phyloP scores from a whole-genome alignment of 495 filamentous ascomycete species.

The Hyphodiscus hymeniophilus region DNA sequence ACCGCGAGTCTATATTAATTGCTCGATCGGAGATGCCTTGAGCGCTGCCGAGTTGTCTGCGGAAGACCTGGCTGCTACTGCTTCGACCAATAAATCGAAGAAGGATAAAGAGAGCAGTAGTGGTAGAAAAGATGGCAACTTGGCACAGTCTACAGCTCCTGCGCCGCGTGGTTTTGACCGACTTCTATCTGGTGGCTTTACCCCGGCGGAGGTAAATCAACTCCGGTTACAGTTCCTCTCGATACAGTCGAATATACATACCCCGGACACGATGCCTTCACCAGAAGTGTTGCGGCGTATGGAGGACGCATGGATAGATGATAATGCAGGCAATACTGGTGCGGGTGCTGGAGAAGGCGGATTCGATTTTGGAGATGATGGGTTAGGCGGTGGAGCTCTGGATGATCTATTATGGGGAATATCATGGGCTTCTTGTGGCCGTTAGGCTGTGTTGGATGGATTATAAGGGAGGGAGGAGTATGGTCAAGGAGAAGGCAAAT shows the following conservation, averaged over 20 bases:
- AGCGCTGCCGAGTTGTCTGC: slow-evolving; percentile 55
- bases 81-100: slow-evolving; percentile 11
- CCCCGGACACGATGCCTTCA: slow-evolving; percentile 77
- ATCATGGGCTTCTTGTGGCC: slow-evolving; percentile 94
- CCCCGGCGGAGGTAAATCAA: slow-evolving; percentile 66
- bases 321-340: slow-evolving; percentile 35
- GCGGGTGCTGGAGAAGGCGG: slow-evolving; percentile 11
- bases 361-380: slow-evolving; percentile 28
- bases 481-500: slow-evolving; percentile 76
- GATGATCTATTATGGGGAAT: slow-evolving; percentile 87
- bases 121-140: slow-evolving; percentile 11
- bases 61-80: slow-evolving; percentile 44
- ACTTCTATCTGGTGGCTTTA: slow-evolving; percentile 71
- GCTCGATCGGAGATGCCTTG: slow-evolving; percentile 72
- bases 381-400: slow-evolving; percentile 33
- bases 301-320: slow-evolving; percentile 92
- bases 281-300: slow-evolving; percentile 47
- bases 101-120: slow-evolving; percentile 7
- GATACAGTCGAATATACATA: slow-evolving; percentile 66
- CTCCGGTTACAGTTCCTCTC: slow-evolving; percentile 80
- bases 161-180: slow-evolving; percentile 86
- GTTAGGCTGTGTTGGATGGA: slow-evolving; percentile 73
- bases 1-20: slow-evolving; percentile 72
- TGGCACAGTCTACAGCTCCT: slow-evolving; percentile 28
- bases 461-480: slow-evolving; percentile 80